A percentile compares a stretch with the other conserved stretches of the same genome.
Evolutionary conservation across 176 grass and related monocot species (phyloP).

Genomic region (Bolboschoenus planiculmis): DNA sequence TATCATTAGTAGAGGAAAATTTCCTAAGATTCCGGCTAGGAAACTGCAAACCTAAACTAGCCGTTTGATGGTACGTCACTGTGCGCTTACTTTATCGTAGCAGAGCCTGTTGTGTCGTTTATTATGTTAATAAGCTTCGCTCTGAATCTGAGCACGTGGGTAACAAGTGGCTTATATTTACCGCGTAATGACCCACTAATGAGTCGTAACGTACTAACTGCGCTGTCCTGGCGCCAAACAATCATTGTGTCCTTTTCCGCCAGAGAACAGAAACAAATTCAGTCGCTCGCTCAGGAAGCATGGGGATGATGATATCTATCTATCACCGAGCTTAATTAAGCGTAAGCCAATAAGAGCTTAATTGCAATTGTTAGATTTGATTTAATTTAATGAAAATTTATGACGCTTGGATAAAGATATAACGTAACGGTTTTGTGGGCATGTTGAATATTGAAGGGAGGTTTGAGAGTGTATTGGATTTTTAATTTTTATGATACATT

Average conservation of each 20-base stretch:
- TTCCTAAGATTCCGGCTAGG: conserved; percentile 1
- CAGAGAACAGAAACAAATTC: no score
- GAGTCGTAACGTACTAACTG: neutral
- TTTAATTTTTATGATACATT: no score
- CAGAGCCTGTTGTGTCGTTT: neutral
- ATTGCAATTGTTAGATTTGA: no score
- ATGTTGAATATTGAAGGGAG: no score
- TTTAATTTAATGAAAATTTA: no score
- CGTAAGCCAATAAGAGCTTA: no score
- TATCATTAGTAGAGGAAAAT: neutral
- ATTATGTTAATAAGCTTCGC: neutral
- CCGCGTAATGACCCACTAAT: neutral
- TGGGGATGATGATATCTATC: no score
- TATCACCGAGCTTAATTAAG: no score
- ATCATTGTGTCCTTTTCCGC: conserved; percentile 1
- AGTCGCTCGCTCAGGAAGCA: no score
- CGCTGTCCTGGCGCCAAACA: conserved; percentile 10
- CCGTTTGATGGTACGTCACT: conserved; percentile 27
- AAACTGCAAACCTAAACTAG: neutral
- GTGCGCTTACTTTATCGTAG: conserved; percentile 4
- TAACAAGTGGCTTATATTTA: neutral
- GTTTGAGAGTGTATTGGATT: no score
- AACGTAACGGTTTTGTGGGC: no score
- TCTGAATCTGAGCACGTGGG: conserved; percentile 20
- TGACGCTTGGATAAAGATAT: no score